Base-by-base conservation (phyloP, 768 basidiomycete species). In the Russula vinacea region DNA sequence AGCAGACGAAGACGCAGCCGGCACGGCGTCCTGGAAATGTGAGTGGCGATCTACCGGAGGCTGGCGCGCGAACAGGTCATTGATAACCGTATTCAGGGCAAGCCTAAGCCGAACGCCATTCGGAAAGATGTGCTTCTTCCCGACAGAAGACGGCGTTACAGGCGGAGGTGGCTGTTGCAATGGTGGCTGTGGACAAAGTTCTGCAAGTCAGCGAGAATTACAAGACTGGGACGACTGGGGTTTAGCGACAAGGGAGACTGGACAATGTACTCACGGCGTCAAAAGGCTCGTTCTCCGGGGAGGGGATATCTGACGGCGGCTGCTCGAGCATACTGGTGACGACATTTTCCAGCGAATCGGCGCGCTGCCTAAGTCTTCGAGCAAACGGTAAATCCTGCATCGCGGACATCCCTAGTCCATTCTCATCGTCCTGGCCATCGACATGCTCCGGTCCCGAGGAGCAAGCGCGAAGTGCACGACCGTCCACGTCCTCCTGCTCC, bases 331-430 rank as follows among this genome's bases (percentile, higher is more conserved):
- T 92, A 51, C 86, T 81, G 0, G 83, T 84, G 55, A 90, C 82
- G 49, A 93, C 89, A 70, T 90, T 92, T 73, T 93, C 92, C 22
- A 93, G 80, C 14, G 88, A 87, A 67, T 92, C 89, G 1, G 92
- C 88, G 33, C 89, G 85, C 33, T 90, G 77, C 60, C 88, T 79
- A 39, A 92, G 81, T 56, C 73, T 78, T 29, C 84, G 78, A 3
- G 91, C 90, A 26, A 90, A 79, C 5, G 73, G 70, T 0, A 90
- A 74, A 70, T 91, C 84, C 70, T 89, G 88, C 44, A 74, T 76
- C 44, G 79, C 79, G 58, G 75, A 8, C 22, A 13, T 39, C 22
- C 6, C 35, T 40, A 81, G 84, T 68, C 88, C 87, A 62, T 84
- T 84, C 64, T 84, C 84, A 64, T 84, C 81, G 64, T 78, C 78